Conservation (phyloP, 2,329 filamentous ascomycete species). For the Malbranchea cinnamomea region DNA sequence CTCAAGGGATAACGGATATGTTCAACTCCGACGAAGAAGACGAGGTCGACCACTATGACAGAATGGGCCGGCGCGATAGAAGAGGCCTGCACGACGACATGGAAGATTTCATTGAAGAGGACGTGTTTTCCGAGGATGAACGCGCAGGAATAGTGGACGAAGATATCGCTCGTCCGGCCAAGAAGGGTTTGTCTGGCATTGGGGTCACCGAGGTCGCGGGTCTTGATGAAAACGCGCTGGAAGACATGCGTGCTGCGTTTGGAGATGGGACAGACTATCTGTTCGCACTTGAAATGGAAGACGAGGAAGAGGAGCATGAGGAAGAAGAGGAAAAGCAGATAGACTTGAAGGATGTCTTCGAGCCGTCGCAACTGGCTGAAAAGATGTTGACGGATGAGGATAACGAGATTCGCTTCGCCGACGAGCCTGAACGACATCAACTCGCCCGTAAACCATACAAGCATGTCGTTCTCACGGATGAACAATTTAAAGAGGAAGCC, state of each 20-base stretch:
- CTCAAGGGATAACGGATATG: conserved; percentile 73
- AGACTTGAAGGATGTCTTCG: conserved; percentile 94
- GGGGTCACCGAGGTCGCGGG: conserved; percentile 65
- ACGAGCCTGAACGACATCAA: conserved; percentile 90
- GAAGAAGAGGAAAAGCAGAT: conserved; percentile 68
- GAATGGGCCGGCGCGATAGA: conserved; percentile 30
- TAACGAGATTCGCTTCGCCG: conserved; percentile 72
- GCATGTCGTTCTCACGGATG: conserved; percentile 61
- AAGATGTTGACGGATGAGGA: conserved; percentile 93
- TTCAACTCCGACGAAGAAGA: conserved; percentile 91
- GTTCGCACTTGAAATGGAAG: conserved; percentile 82
- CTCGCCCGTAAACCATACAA: conserved; percentile 80
- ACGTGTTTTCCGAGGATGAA: conserved; percentile 78
- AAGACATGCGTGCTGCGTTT: conserved; percentile 93
- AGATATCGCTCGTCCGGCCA: conserved; percentile 70
- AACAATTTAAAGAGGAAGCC: conserved; percentile 81
- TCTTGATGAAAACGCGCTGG: conserved; percentile 79
- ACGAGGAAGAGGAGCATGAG: conserved; percentile 64
- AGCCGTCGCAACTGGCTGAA: conserved; percentile 86
- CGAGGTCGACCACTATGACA: conserved; percentile 37
- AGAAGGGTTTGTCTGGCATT: conserved; percentile 50
- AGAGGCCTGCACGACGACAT: conserved; percentile 62
- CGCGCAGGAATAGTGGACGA: conserved; percentile 66
- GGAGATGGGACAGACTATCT: conserved; percentile 92
- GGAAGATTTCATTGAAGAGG: conserved; percentile 93